Evolutionary conservation across 164 flowering plant species (phyloP), one percentile per base, ranked within the genome.

Genomic region (Litsea cubeba): DNA sequence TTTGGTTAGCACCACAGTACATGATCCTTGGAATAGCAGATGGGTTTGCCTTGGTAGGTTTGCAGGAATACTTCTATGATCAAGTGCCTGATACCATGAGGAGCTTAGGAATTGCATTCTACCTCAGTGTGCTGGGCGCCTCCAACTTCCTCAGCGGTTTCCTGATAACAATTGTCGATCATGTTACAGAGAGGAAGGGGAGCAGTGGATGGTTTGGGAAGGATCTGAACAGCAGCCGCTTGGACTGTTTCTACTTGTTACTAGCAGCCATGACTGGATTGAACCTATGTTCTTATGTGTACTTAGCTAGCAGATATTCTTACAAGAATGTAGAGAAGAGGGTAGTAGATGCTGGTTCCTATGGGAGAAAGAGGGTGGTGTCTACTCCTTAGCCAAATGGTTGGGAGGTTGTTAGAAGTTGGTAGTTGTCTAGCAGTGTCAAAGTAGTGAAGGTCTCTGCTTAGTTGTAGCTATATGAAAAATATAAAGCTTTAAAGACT

Each of bases 21-120:
- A 2, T 86, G 18, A 79, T 90, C 0, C 64, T 88, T 62, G 92
- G 89, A 0, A 50, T 89, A 1, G 90, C 78, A 23, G 94, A 90
- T 71, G 87, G 82, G 14, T 88, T 92, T 63, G 74, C 88, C 0
- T 67, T 92, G 8, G 91, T 91, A 20, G 94, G 97, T 1, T 76
- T 92, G 74, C 95, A 89, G 71, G 94, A 92, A 82, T 90, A 84
- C 73, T 92, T 89, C 76, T 92, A 92, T 68, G 91, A 87, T 49
- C 87, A 90, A 79, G 89, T 89, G n/a, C 95, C 95, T 1, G 90
- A 89, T 70, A 81, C 81, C 0, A 86, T 90, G 92, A 85, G 90
- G 77, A 92, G 95, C 62, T 71, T 92, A 26, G 97, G 95, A 0
- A 84, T 89, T 2, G 93, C 90, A 0, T 76, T 90, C 25, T 92